A percentile compares a stretch with the other conserved stretches of the same genome.
phyloP scores from a whole-genome alignment of 1,139 yeast species.

The Nakaseomyces nivariensis region DNA sequence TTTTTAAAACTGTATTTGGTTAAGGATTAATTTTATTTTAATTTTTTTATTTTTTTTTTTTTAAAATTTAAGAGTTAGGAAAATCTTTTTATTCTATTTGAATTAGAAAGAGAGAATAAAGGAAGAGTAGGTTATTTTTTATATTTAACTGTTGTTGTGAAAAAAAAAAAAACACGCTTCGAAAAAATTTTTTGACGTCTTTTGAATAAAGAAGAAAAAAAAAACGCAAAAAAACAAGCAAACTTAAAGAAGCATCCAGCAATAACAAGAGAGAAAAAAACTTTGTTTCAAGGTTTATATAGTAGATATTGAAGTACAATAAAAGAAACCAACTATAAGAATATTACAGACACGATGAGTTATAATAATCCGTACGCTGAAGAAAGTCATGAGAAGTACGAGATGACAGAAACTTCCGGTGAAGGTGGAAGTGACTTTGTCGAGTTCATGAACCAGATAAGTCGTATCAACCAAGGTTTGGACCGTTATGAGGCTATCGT shows the following conservation, averaged over 20 bases:
- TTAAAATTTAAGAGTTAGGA: too few species aligned
- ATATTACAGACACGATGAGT: slow-evolving; percentile 7
- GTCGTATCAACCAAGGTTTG: slow-evolving; percentile 68
- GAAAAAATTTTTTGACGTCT: too few species aligned
- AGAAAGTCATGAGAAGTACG: slow-evolving; percentile 12
- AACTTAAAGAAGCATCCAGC: too few species aligned
- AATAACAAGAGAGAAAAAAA: too few species aligned
- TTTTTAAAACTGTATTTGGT: neutral
- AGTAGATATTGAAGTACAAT: neutral
- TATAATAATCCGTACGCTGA: slow-evolving; percentile 12
- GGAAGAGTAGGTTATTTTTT: neutral
- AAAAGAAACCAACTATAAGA: neutral
- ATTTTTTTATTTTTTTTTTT: too few species aligned
- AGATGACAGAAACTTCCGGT: slow-evolving; percentile 8
- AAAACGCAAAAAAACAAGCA: neutral
- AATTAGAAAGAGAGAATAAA: neutral
- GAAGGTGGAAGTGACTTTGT: slow-evolving; percentile 46
- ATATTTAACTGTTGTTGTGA: too few species aligned
- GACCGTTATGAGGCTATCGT: slow-evolving; percentile 73
- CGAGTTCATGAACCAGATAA: slow-evolving; percentile 72
- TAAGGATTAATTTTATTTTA: too few species aligned
- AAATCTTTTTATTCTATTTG: neutral
- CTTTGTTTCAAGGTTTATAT: too few species aligned
- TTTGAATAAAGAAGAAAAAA: neutral
- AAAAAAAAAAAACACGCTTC: too few species aligned